Conservation (phyloP, 1,284 basidiomycete species). For the Apiotrichum mycotoxinovorans region DNA sequence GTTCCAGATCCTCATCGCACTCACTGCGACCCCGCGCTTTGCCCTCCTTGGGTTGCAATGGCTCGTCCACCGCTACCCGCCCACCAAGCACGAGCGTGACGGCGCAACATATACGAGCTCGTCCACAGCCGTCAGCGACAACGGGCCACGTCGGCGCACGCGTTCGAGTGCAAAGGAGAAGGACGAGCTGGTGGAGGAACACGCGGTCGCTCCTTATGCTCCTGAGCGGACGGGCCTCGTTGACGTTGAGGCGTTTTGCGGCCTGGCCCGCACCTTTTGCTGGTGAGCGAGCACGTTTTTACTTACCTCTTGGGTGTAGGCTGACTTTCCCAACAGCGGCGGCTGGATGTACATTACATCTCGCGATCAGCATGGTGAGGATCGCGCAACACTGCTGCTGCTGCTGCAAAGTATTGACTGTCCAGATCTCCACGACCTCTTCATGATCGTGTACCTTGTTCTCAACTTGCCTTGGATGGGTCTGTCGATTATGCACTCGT, state of each 20-base stretch:
- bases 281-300: slow-evolving; percentile 56
- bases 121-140: neutral
- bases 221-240: slow-evolving; percentile 4
- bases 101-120: neutral
- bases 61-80: slow-evolving; percentile 54
- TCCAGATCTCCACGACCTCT: slow-evolving; percentile 72
- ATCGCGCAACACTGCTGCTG: neutral
- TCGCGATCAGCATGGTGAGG: slow-evolving; percentile 45
- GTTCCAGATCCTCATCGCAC: slow-evolving; percentile 86
- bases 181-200: neutral
- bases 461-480: slow-evolving; percentile 85
- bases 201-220: neutral
- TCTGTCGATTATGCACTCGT: slow-evolving; percentile 58
- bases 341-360: slow-evolving; percentile 89
- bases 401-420: neutral
- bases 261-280: slow-evolving; percentile 70
- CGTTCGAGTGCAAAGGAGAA: neutral
- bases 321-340: slow-evolving; percentile 36
- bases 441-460: slow-evolving; percentile 81
- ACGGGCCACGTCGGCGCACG: neutral
- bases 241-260: slow-evolving; percentile 57
- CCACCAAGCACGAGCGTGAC: neutral
- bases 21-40: slow-evolving; percentile 81
- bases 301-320: neutral
- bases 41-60: slow-evolving; percentile 71